phyloP scores from a whole-genome alignment of 148 eudicot species.

The Camellia lanceoleosa region DNA sequence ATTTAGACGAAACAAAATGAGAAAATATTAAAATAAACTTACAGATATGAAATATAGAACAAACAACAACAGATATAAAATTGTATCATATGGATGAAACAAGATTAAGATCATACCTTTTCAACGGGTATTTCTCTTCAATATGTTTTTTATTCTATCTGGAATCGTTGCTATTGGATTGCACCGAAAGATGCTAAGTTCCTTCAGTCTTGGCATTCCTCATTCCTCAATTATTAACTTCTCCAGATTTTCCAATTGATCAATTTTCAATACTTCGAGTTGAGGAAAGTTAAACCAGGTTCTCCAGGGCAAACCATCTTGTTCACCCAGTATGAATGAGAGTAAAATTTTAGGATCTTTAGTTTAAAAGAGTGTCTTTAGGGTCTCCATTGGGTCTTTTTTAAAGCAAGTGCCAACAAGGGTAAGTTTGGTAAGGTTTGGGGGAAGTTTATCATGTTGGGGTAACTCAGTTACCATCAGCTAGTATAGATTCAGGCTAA shows the following conservation, averaged over 20 bases:
- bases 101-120: neutral
- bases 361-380: neutral
- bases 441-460: neutral
- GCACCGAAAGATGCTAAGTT: neutral
- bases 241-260: neutral
- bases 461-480: neutral
- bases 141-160: neutral
- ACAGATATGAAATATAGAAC: too few relatives aligned
- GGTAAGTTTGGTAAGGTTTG: slow-evolving; percentile 12
- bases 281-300: neutral
- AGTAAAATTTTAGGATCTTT: neutral
- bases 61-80: neutral
- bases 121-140: neutral
- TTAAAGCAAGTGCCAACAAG: accelerated
- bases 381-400: neutral
- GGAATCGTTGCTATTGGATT: neutral
- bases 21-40: too few relatives aligned
- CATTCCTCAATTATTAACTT: neutral
- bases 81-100: neutral
- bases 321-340: neutral
- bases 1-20: too few relatives aligned
- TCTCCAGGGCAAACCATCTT: neutral
- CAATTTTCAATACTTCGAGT: slow-evolving; percentile 2
- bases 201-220: neutral
- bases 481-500: accelerated